Percentiles rank a stretch among this genome's conserved stretches.
Evolutionary conservation across 331 rosid genomes (phyloP).

Genomic region (Prunus yedoensis): DNA sequence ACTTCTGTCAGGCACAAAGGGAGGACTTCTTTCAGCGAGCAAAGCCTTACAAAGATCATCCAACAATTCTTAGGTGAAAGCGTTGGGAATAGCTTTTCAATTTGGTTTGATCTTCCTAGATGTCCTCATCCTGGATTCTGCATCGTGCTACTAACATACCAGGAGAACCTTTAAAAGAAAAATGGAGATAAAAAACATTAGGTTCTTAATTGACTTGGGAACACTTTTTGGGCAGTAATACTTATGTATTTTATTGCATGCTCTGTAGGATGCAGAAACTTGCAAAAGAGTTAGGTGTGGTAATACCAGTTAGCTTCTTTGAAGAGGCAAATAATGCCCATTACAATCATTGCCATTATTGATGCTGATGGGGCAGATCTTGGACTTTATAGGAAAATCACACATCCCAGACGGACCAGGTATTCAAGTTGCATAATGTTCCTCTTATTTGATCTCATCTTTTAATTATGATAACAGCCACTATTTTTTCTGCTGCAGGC

Average conservation of each 20-base stretch:
- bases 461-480: background rate
- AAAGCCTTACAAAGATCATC: constrained; percentile 78
- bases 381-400: constrained; percentile 92
- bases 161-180: background rate
- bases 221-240: constrained; percentile 18
- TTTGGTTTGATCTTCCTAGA: constrained; percentile 1
- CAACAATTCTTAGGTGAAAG: constrained; percentile 77
- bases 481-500: constrained; percentile 48
- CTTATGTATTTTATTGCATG: constrained; percentile 23
- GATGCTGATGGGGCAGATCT: constrained; percentile 96
- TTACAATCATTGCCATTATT: constrained; percentile 75
- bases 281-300: constrained; percentile 83
- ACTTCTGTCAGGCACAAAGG: constrained; percentile 95
- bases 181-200: background rate
- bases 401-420: constrained; percentile 99
- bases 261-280: constrained; percentile 75
- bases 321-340: constrained; percentile 99
- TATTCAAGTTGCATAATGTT: constrained; percentile 26
- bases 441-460: background rate
- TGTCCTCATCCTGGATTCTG: constrained; percentile 11
- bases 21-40: constrained; percentile 82
- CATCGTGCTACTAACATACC: constrained; percentile 13
- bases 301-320: constrained; percentile 91
- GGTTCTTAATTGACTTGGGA: constrained; percentile 6
- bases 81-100: background rate